These are phyloP conservation scores for Sphagnum tenellum DNA, from an alignment of 225 moss, liverwort and hornwort species.

Conservation along the genomic window DNA sequence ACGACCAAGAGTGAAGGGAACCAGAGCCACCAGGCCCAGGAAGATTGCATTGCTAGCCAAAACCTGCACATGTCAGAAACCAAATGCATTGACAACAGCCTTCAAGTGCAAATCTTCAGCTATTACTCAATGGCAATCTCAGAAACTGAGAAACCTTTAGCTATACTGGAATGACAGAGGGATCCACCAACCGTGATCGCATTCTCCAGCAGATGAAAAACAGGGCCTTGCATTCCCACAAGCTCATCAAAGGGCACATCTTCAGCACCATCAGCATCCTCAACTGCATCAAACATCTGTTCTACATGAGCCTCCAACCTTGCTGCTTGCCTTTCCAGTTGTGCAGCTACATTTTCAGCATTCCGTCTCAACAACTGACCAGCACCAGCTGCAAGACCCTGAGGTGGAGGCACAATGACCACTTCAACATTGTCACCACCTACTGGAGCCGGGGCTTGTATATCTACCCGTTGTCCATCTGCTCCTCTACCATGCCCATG, in stretches of 20 bases:
- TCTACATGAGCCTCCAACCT: conserved; percentile 98
- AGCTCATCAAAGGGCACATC: conserved; percentile 99
- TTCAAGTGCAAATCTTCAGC: too few species aligned
- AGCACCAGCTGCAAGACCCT: conserved; percentile 88
- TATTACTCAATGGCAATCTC: too few species aligned
- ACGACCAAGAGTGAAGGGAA: conserved; percentile 92
- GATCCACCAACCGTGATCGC: conserved; percentile 50
- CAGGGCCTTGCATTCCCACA: conserved; percentile 97
- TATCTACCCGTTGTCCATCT: too few species aligned
- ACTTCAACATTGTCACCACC: conserved; percentile 20
- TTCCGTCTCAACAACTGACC: conserved; percentile 88
- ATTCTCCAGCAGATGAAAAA: conserved; percentile 90
- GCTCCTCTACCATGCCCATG: conserved; percentile 6
- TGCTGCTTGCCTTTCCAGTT: conserved; percentile 96
- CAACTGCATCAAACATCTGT: conserved; percentile 98
- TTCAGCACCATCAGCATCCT: conserved; percentile 93
- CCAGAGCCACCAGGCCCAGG: conserved; percentile 78
- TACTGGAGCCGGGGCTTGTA: conserved; percentile 1
- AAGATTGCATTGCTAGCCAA: conserved; percentile 92
- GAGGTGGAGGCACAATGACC: conserved; percentile 27
- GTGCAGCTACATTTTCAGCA: conserved; percentile 94
- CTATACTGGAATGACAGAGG: too few species aligned
- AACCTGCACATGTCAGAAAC: conserved; percentile 41
- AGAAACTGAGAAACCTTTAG: too few species aligned
- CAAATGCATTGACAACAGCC: too few species aligned